phyloP scores from a whole-genome alignment of 768 basidiomycete genomes.

The Phaeotremella fagi region DNA sequence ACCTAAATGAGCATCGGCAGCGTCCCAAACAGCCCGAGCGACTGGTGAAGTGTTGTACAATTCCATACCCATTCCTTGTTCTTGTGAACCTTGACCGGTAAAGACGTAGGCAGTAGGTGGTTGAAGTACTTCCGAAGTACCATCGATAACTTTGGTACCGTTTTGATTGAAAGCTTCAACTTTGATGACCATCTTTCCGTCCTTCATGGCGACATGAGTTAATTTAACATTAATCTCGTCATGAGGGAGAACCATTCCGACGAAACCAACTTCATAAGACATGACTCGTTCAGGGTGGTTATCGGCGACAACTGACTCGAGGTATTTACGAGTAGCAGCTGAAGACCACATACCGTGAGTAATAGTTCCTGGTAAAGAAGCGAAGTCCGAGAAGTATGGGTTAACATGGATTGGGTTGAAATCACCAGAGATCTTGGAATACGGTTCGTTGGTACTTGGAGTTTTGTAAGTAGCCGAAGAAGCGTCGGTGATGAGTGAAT shows the following conservation, averaged over 20 bases:
- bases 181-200: constrained; percentile 86
- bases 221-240: constrained; percentile 82
- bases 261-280: constrained; percentile 89
- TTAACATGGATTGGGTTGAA: constrained; percentile 99
- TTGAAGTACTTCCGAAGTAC: constrained; percentile 88
- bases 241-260: constrained; percentile 92
- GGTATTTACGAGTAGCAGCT: constrained; percentile 84
- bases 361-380: constrained; percentile 88
- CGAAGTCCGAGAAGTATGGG: constrained; percentile 94
- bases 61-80: constrained; percentile 99
- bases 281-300: constrained; percentile 87
- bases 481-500: constrained; percentile 66
- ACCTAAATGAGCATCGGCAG: constrained; percentile 85
- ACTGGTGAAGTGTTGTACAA: constrained; percentile 88
- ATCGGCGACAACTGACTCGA: constrained; percentile 90
- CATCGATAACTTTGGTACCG: constrained; percentile 87
- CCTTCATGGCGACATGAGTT: constrained; percentile 83
- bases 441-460: constrained; percentile 89
- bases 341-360: constrained; percentile 97
- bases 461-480: constrained; percentile 67
- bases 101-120: constrained; percentile 90
- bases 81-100: constrained; percentile 97
- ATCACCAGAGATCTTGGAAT: constrained; percentile 92
- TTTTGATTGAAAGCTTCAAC: constrained; percentile 77
- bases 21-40: constrained; percentile 95